Conservation (phyloP, 495 filamentous ascomycete species). For the Opeltia flavorubescens region DNA sequence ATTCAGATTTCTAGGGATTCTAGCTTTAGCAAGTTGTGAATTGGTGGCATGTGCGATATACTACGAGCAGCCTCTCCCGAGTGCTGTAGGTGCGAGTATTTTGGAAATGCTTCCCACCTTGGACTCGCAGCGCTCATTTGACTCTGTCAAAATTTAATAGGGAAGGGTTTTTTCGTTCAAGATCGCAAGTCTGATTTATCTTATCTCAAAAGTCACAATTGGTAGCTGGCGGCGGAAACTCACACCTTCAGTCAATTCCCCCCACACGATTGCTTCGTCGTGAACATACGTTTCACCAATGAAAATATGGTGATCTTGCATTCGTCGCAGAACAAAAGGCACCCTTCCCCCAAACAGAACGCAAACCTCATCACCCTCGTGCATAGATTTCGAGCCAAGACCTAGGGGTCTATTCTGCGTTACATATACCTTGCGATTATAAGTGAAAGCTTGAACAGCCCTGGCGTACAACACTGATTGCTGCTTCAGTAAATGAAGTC, state of each 20-base stretch:
- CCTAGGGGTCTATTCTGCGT: conserved; percentile 13
- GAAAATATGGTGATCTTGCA: conserved; percentile 8
- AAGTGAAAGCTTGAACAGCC: neutral
- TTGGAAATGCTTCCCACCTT: too few relatives aligned
- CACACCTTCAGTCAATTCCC: conserved; percentile 1
- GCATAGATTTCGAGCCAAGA: conserved; percentile 12
- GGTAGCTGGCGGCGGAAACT: neutral
- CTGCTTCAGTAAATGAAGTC: neutral
- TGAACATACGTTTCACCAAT: conserved; percentile 21
- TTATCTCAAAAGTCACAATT: conserved; percentile 1
- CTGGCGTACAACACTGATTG: neutral
- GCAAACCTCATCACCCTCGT: conserved; percentile 17
- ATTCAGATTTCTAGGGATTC: too few relatives aligned
- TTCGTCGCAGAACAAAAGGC: conserved; percentile 15
- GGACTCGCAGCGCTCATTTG: too few relatives aligned
- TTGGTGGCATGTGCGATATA: too few relatives aligned
- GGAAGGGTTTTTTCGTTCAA: too few relatives aligned
- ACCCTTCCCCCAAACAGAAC: conserved; percentile 19
- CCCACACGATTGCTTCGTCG: conserved; percentile 3
- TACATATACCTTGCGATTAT: neutral
- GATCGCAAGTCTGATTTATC: too few relatives aligned
- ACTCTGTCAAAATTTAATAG: too few relatives aligned
- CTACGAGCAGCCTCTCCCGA: too few relatives aligned
- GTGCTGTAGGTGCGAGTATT: too few relatives aligned
- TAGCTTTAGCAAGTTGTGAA: too few relatives aligned